Percentiles rank a stretch among this genome's conserved stretches.
Evolutionary conservation across 2,329 filamentous ascomycete genomes (phyloP).

Genomic region (Elsinoe arachidis): DNA sequence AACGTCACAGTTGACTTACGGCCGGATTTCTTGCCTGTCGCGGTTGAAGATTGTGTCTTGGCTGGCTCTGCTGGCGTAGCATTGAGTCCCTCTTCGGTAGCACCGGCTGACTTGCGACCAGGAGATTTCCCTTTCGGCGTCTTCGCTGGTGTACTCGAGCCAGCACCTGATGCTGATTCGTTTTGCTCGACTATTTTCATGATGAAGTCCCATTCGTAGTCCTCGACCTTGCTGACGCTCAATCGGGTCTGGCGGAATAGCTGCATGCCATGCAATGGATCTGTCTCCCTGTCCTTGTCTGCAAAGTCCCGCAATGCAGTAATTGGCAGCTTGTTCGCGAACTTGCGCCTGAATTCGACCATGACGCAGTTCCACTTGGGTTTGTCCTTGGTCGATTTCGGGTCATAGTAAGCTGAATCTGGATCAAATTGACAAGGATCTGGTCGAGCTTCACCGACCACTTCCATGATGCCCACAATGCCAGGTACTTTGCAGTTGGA

Average conservation of each 20-base stretch:
- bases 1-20: conserved; percentile 5
- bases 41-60: neutral
- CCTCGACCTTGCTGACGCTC: conserved; percentile 64
- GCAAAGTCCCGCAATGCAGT: conserved; percentile 62
- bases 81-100: neutral
- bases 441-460: conserved; percentile 72
- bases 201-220: conserved; percentile 57
- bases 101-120: neutral
- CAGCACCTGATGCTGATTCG: conserved; percentile 9
- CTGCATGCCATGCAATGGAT: conserved; percentile 53
- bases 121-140: neutral
- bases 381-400: conserved; percentile 52
- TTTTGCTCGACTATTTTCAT: conserved; percentile 30
- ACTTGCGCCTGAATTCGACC: conserved; percentile 78
- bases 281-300: conserved; percentile 48
- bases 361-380: conserved; percentile 86
- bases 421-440: conserved; percentile 68
- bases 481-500: conserved; percentile 86
- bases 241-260: conserved; percentile 72
- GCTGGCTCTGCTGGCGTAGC: neutral
- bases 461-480: conserved; percentile 57
- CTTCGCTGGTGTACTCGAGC: conserved; percentile 2
- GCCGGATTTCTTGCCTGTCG: conserved; percentile 1
- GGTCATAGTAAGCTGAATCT: conserved; percentile 72
- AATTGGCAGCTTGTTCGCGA: conserved; percentile 55